phyloP scores from a whole-genome alignment of 1,139 yeast genomes.

The Yamadazyma spencermartinsiae region DNA sequence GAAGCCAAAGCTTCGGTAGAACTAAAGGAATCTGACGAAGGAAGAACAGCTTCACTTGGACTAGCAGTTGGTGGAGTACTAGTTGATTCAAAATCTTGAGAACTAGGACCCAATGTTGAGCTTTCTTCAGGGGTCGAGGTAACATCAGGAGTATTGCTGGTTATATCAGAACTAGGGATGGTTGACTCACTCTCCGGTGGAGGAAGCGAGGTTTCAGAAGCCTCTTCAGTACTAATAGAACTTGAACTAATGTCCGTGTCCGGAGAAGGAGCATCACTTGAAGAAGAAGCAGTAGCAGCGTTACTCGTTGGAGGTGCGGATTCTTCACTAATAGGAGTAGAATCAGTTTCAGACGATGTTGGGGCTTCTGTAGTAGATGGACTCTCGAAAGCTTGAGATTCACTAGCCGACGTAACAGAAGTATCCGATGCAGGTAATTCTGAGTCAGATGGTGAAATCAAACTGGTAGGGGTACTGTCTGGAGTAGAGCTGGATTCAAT shows the following conservation, averaged over 20 bases:
- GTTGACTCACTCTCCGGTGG: no score
- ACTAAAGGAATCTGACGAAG: background rate
- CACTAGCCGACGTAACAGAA: no score
- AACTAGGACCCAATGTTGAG: background rate
- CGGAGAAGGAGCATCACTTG: background rate
- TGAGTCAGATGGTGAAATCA: constrained; percentile 3
- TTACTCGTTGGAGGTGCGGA: background rate
- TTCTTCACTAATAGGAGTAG: background rate
- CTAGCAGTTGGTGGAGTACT: constrained; percentile 4
- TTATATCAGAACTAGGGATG: background rate
- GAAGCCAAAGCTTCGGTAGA: constrained; percentile 1
- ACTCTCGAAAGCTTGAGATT: no score
- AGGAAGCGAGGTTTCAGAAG: background rate
- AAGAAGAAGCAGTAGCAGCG: constrained; percentile 3
- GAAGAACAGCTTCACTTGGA: background rate
- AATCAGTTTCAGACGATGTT: constrained; percentile 2
- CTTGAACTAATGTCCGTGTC: no score
- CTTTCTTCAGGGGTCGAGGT: background rate
- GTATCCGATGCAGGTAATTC: background rate
- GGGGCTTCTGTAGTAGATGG: background rate
- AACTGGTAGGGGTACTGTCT: constrained; percentile 3
- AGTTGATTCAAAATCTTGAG: constrained; percentile 6
- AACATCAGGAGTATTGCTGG: background rate
- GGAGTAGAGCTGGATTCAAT: no score
- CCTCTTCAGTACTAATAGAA: background rate